Base-by-base conservation (phyloP, 108 stramenopile species). In the Ochromonas danica region DNA sequence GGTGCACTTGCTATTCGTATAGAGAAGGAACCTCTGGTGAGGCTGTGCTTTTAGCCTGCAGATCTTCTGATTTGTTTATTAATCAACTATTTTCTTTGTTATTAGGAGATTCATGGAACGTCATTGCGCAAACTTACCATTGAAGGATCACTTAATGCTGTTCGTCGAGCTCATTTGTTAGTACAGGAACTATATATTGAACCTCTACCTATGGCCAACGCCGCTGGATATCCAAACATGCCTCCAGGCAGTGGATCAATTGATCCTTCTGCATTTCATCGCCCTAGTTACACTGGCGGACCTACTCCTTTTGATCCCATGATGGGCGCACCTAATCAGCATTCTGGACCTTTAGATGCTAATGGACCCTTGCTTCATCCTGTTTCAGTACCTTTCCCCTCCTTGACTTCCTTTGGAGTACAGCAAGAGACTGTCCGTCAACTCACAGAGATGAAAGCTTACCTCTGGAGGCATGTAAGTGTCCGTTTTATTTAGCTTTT, bases 371-470 rank as follows among this genome's bases (percentile, higher is more conserved):
- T 22, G 22, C 22, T 22, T 51, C 45, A 14, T 31, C 27, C 35
- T 6, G 63, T 67, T 10, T 36, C 63, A 10, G 30, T 67, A 35
- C 63, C 63, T 67, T 67, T 67, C 63, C 63, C 63, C 17, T 67
- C 63, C 6, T 36, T 67, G 6, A 25, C 25, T 36, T 3, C 6
- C 25, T 33, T 67, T 67, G 63, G 63, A 14, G 63, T 67, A 10
- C 63, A 67, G 25, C 14, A 3, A 28, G 63, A 67, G 31, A 67
- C 63, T 28, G 63, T 67, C 33, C 27, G 63, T 10, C 63, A 67
- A 36, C 63, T 67, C 63, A 67, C 63, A 25, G 63, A 67, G 6
- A 67, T 67, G 63, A 67, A 67, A 36, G 63, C 30, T 31, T 67
- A 67, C 63, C 63, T 67, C 6, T 33, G 31, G 17, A 67, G 63